Percentiles rank a stretch among this genome's conserved stretches.
Evolutionary conservation across 805 yeast species (phyloP).

Genomic region (Candida qinlingensis): DNA sequence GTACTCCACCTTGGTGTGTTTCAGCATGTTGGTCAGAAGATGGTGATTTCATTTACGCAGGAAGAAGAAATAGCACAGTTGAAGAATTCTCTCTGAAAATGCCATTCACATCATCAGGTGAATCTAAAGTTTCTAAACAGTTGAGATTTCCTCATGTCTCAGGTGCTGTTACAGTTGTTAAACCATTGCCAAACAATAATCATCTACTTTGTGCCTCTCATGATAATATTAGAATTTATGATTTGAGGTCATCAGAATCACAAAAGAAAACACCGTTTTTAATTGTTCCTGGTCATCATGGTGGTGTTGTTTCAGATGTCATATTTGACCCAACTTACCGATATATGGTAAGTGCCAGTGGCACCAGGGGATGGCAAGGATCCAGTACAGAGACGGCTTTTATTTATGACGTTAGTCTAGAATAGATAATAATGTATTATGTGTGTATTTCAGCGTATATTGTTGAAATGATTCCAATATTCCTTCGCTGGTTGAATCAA

Average conservation of each 20-base stretch:
- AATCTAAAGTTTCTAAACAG: constrained; percentile 48
- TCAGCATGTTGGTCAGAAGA: constrained; percentile 82
- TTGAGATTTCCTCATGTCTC: constrained; percentile 79
- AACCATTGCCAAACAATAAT: constrained; percentile 73
- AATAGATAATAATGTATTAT: constrained; percentile 10
- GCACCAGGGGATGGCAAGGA: constrained; percentile 95
- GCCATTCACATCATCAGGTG: constrained; percentile 34
- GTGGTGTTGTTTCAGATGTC: constrained; percentile 76
- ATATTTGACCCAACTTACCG: constrained; percentile 82
- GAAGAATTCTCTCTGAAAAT: constrained; percentile 67
- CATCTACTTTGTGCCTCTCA: constrained; percentile 83
- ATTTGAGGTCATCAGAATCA: constrained; percentile 45
- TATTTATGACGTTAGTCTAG: constrained; percentile 68
- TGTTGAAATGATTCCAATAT: not conserved
- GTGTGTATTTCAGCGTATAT: not conserved
- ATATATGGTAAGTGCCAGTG: constrained; percentile 86
- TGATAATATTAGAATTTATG: constrained; percentile 87
- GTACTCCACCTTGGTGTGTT: constrained; percentile 92
- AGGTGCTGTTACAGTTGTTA: constrained; percentile 83
- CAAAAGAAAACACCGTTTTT: constrained; percentile 57
- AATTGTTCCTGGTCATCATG: constrained; percentile 95
- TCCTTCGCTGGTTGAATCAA: constrained; percentile 5
- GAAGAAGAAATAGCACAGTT: constrained; percentile 83
- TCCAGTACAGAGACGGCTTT: constrained; percentile 72
- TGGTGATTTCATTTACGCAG: constrained; percentile 76